Conservation (phyloP, 177 flowering plant genomes). For the Vitis hybrid region DNA sequence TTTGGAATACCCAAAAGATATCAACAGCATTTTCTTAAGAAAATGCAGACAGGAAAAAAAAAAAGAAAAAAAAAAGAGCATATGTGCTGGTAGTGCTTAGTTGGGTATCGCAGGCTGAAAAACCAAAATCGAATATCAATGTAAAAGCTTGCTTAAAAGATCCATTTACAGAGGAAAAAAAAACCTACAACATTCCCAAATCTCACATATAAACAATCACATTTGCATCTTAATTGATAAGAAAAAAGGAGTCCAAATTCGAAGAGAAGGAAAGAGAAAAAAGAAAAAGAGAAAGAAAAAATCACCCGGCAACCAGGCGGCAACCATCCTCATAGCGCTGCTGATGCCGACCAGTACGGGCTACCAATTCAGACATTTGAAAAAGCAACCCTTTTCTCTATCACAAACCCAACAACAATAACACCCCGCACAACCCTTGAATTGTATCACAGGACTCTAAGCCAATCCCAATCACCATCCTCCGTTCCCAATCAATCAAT, state of each 20-base stretch:
- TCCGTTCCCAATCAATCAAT: background rate
- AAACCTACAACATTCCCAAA: no score
- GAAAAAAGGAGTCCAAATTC: background rate
- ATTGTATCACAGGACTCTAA: background rate
- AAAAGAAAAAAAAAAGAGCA: no score
- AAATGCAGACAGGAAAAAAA: no score
- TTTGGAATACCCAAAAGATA: no score
- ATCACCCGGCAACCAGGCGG: constrained; percentile 62
- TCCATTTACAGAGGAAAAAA: background rate
- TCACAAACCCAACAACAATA: no score
- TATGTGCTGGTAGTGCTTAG: no score
- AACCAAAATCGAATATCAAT: no score
- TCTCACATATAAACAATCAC: no score
- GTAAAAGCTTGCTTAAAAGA: background rate
- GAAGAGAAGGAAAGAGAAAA: background rate
- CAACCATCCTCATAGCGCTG: constrained; percentile 56
- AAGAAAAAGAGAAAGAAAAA: constrained; percentile 3
- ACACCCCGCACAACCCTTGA: background rate
- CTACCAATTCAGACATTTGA: constrained; percentile 59
- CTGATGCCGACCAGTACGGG: constrained; percentile 65
- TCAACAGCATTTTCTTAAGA: no score
- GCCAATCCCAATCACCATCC: background rate
- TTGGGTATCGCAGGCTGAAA: no score
- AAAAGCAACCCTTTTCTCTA: background rate
- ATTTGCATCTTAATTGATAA: no score